Evolutionary conservation across 192 early-diverging fungal species (phyloP), one percentile per base, ranked within the genome.

Genomic region (Allomyces macrogynus): DNA sequence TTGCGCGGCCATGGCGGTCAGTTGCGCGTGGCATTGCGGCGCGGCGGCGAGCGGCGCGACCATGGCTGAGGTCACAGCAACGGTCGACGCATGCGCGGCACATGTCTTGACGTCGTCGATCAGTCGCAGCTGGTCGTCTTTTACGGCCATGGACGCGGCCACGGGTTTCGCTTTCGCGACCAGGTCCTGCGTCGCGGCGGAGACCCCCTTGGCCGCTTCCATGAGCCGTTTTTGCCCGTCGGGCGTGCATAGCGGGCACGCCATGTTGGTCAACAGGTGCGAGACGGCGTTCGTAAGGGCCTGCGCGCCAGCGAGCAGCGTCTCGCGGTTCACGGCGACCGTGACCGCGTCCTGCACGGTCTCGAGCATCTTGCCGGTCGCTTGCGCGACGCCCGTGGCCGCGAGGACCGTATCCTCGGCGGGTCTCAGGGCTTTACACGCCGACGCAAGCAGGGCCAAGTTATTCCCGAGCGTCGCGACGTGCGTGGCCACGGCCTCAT

Each of bases 191-290:
- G 75, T 67, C 25, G 76, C 69, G 24, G 71, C 67, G 1, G 70
- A 49, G 0, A 84, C 76, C 20, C 43, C 63, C 54, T 68, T 68
- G 7, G 81, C 80, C 10, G 78, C 70, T 14, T 75, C 72, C 7
- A 75, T 25, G 22, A 83, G 63, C 23, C 73, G 78, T 20, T 71
- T 78, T 61, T 80, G 78, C 4, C 62, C 60, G 23, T 74, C 70
- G 4, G 76, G 75, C 24, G 32, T 40, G 7, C 32, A 40, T 7
- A 40, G 32, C 32, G 32, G 32, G 7, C 32, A 40, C 4, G 32
- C 32, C 32, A 40, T 40, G 32, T 40, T 40, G 5, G 32, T 40
- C 4, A 40, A 7, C 32, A 40, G 32, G 8, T 40, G 32, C 32
- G 32, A 40, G 7, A 40, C 49, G 20, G 49, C 49, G 16, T 57